Base-by-base conservation (phyloP, 345 rosid genomes). In the Conringia planisiliqua region DNA sequence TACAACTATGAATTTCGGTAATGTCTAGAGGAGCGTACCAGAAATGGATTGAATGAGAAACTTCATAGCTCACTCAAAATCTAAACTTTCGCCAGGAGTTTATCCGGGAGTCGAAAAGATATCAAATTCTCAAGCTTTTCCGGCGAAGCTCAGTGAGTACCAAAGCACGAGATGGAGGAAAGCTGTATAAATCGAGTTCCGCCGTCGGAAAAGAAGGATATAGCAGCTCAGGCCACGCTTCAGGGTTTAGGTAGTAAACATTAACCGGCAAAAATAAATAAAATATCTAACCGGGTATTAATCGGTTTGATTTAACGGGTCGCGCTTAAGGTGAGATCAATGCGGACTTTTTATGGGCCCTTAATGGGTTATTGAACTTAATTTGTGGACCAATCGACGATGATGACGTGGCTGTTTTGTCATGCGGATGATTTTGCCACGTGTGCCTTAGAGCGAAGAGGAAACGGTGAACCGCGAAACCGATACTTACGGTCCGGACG, bases 1-100 rank as follows among this genome's bases (percentile, higher is more conserved):
- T 22, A 22, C 24, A 12, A 39, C n/a, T 39, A 27, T 14, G 6
- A 13, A 39, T 43, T 26, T 38, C 56, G 26, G 29, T 38, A 14
- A 11, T 39, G 47, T 4, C 16, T 4, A 57, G 26, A 12, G 22
- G 51, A 27, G 7, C 20, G 33, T 71, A 84, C 90, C 75, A 44
- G 60, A 69, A 40, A 83, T 59, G 74, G 87, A 86, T 60, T 70
- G 90, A 62, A 83, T 39, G 48, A 86, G 82, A 71, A 87, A 79
- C 71, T 76, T 87, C 96, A 89, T 89, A 38, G 78, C 60, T 67
- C 76, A 40, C 52, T 6, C 6, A 7, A 55, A 42, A 27, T 22
- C 35, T 6, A 43, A 3, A 17, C 42, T 65, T 24, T 71, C 2
- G 20, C 32, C 10, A 14, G 44, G 18, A 47, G 14, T 16, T 24